Evolutionary conservation across 2,329 filamentous ascomycete genomes (phyloP), one percentile per base, ranked within the genome.

Genomic region (Trichoderma atroviride): DNA sequence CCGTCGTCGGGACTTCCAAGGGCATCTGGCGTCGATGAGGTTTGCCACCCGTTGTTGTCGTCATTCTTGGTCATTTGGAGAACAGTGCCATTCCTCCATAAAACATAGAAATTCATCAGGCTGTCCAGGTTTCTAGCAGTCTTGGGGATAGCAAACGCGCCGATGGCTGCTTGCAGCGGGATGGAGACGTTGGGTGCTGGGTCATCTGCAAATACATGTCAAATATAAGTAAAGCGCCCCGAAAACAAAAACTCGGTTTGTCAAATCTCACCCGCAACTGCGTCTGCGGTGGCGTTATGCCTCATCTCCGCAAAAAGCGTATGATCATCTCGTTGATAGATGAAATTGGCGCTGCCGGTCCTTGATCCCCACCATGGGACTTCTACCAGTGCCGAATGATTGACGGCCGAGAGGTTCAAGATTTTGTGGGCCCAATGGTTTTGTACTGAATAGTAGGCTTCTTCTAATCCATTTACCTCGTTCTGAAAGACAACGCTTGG

Each of bases 41-140:
- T 59, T 33, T 59, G 56, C 56, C 56, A 59, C 4, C 56, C 31
- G 56, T 59, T 59, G 33, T 59, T 59, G 22, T 37, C 56, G 35
- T 59, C 56, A 37, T 37, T 37, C 7, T 59, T 59, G 33, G 56
- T 59, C 56, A 59, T 59, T 22, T 59, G 56, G 56, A 59, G 35
- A 10, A 14, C 56, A 37, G 56, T 59, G 19, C 40, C 56, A 24
- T 59, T 59, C 27, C 22, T 33, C 56, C 56, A 59, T 59, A 59
- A n/a, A 29, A 59, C 27, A 59, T 59, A 59, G 14, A 35, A 37
- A 40, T 59, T 59, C 56, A 59, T 59, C 10, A 59, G 37, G n/a
- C 47, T 50, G n/a, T 24, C 14, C 22, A 22, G 5, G 5, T 24
- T 10, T 50, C 7, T 19, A 10, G 47, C 19, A 5, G 47, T 24